These are phyloP conservation scores for Pistacia vera DNA, from an alignment of 345 rosid species.

Conservation along the genomic window DNA sequence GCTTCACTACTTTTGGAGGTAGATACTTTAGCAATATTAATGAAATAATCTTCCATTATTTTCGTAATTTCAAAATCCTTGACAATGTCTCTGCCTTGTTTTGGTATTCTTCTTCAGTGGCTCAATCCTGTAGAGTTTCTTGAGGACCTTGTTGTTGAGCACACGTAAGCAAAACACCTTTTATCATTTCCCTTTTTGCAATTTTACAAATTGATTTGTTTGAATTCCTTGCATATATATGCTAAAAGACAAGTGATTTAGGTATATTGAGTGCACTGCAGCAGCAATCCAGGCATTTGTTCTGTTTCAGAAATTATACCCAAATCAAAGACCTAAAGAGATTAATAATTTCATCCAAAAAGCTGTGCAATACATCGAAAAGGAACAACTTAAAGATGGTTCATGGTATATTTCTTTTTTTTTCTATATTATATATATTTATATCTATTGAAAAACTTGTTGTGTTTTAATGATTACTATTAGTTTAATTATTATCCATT, in stretches of 20 bases:
- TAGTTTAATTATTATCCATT: too few species aligned
- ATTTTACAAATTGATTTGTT: background rate
- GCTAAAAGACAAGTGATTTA: background rate
- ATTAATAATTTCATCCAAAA: constrained; percentile 42
- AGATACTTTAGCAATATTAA: background rate
- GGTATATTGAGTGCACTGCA: constrained; percentile 53
- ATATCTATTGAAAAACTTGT: too few species aligned
- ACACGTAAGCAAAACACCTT: constrained; percentile 20
- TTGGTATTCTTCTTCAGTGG: constrained; percentile 24
- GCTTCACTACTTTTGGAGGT: constrained; percentile 31
- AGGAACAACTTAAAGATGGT: constrained; percentile 48
- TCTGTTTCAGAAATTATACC: constrained; percentile 43
- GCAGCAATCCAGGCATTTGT: constrained; percentile 47
- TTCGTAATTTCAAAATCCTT: too few species aligned
- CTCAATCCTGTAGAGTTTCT: constrained; percentile 56
- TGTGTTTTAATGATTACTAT: too few species aligned
- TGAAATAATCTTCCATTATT: too few species aligned
- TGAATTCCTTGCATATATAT: background rate
- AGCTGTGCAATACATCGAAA: constrained; percentile 37
- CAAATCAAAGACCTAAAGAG: constrained; percentile 41
- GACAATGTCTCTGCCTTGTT: background rate
- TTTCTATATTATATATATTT: constrained; percentile 39
- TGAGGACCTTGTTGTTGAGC: constrained; percentile 42
- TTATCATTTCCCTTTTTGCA: too few species aligned
- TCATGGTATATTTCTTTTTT: constrained; percentile 62